A percentile compares a stretch with the other conserved stretches of the same genome.
phyloP scores from a whole-genome alignment of 2,329 filamentous ascomycete genomes.

The Microcyclosporella mali region DNA sequence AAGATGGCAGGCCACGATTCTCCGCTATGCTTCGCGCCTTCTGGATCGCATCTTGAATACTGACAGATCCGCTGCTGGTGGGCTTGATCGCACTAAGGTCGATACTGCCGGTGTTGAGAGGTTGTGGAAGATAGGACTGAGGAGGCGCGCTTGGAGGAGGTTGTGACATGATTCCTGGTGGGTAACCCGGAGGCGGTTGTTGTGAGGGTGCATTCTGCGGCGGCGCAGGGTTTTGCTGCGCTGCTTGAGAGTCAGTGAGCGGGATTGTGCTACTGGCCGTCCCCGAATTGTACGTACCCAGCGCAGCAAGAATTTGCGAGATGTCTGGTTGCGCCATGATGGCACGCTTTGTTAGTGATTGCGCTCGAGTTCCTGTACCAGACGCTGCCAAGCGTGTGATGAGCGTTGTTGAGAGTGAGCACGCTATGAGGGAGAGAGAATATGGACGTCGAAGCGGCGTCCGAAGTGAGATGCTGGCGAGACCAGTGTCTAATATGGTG shows the following conservation, averaged over 20 bases:
- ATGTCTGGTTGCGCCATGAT: conserved; percentile 46
- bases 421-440: too few relatives aligned
- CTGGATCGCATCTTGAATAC: conserved; percentile 75
- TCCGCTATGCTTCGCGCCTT: conserved; percentile 77
- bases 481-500: neutral
- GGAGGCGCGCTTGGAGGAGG: conserved; percentile 32
- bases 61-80: conserved; percentile 72
- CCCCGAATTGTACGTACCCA: conserved; percentile 33
- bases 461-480: too few relatives aligned
- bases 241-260: conserved; percentile 6
- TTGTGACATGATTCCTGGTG: conserved; percentile 32
- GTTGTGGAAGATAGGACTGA: conserved; percentile 52
- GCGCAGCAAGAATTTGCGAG: conserved; percentile 46
- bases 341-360: conserved; percentile 1
- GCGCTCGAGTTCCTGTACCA: too few relatives aligned
- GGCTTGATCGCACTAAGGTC: conserved; percentile 77
- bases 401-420: too few relatives aligned
- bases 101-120: conserved; percentile 66
- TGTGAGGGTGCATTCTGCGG: conserved; percentile 39
- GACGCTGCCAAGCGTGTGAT: too few relatives aligned
- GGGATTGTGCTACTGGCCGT: neutral
- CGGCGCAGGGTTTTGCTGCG: conserved; percentile 37
- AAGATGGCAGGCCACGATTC: conserved; percentile 62
- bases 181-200: conserved; percentile 38
- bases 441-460: too few relatives aligned